Base-by-base conservation (phyloP, 164 flowering plant species). In the Nymphaea colorata region DNA sequence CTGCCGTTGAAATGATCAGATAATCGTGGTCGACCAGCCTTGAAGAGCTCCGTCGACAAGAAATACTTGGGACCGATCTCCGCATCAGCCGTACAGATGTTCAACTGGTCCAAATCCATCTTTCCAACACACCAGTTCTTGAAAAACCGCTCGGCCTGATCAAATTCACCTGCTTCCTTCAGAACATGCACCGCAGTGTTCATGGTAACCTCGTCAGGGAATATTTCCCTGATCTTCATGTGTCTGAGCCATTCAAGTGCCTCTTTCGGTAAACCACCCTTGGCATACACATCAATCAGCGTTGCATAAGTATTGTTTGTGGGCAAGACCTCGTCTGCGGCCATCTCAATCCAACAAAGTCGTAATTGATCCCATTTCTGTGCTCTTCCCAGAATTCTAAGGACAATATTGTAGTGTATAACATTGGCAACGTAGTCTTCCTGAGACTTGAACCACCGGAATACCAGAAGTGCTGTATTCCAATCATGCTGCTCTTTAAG, bases 311-410 rank as follows among this genome's bases (percentile, higher is more conserved):
- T 91, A 70, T 93, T 83, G 67, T 90, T 86, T 0, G 91, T 85
- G 0, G 98, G 88, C 17, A 87, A 72, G 59, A 93, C 83, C 36
- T 86, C 83, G 36, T 79, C 84, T 75, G 76, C 80, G 0, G 88
- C 96, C 97, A 93, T 93, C 42, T 89, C 96, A 75, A 89, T 82
- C 98, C 97, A 93, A 69, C 84, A 85, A 42, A 83, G 85, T 76
- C 96, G 81, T 67, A 93, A 71, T 64, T 90, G 88, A 78, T 93
- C 94, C 97, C 96, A 91, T 74, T 81, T 83, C 68, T 82, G 82
- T 55, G 93, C 97, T 67, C 82, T 76, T 43, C 98, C 96, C 44
- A 93, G 72, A 16, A 79, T 74, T 44, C 97, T 74, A 64, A 91
- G 86, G 77, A 91, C 91, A 3, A 93, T 80, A 66, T 91, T 91